A percentile compares a stretch with the other conserved stretches of the same genome.
phyloP scores from a whole-genome alignment of 2,329 filamentous ascomycete genomes.

The Sarocladium kiliense region DNA sequence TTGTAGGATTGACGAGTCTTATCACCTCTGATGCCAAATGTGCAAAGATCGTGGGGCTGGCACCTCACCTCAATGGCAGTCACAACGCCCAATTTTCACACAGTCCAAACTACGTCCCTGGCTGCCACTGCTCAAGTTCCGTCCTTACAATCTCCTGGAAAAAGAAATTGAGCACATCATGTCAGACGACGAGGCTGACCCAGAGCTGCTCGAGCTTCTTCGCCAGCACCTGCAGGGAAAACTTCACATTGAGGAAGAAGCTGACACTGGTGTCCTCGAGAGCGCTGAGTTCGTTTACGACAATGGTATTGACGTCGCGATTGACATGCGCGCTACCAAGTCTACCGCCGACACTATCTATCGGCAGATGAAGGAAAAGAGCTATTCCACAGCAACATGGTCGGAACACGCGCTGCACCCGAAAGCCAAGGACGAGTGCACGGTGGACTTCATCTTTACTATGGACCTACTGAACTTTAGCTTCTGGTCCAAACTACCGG shows the following conservation, averaged over 20 bases:
- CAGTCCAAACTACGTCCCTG: too few relatives aligned
- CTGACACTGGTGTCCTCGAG: slow-evolving; percentile 77
- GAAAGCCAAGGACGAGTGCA: slow-evolving; percentile 70
- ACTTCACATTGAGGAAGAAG: slow-evolving; percentile 46
- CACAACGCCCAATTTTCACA: too few relatives aligned
- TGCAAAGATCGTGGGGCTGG: too few relatives aligned
- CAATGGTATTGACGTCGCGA: slow-evolving; percentile 86
- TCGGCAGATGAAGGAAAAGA: slow-evolving; percentile 73
- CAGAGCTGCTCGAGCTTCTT: slow-evolving; percentile 79
- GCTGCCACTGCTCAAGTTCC: too few relatives aligned
- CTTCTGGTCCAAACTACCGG: slow-evolving; percentile 77
- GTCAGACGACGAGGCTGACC: slow-evolving; percentile 90
- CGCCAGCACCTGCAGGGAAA: slow-evolving; percentile 70
- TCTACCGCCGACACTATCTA: slow-evolving; percentile 75
- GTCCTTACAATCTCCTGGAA: too few relatives aligned
- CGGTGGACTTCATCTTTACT: slow-evolving; percentile 89
- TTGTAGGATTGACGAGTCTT: too few relatives aligned
- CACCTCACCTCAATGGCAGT: too few relatives aligned
- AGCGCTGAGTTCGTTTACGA: slow-evolving; percentile 83
- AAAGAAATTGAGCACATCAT: too few relatives aligned
- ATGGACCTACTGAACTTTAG: slow-evolving; percentile 97
- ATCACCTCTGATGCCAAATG: too few relatives aligned
- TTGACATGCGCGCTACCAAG: slow-evolving; percentile 80
- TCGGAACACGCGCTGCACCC: slow-evolving; percentile 86
- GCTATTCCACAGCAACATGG: slow-evolving; percentile 83